phyloP scores from a whole-genome alignment of 2,329 filamentous ascomycete species.

The Zymoseptoria ardabiliae region DNA sequence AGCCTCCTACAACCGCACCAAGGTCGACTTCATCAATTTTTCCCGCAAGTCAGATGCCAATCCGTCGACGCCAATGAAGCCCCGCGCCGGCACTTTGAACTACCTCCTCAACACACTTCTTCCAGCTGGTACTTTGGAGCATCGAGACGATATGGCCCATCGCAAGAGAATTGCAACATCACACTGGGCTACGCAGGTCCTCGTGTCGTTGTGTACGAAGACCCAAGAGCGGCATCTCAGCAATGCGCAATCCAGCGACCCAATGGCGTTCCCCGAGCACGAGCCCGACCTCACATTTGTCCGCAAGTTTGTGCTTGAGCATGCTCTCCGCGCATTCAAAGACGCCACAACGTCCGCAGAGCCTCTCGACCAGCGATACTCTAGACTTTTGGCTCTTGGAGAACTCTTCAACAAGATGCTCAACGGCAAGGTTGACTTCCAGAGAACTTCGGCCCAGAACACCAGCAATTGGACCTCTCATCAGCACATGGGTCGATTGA shows the following conservation, averaged over 20 bases:
- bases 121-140: constrained; percentile 57
- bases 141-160: constrained; percentile 64
- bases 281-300: constrained; percentile 84
- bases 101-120: constrained; percentile 81
- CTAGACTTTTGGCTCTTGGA: constrained; percentile 75
- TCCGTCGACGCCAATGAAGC: constrained; percentile 84
- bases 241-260: constrained; percentile 5
- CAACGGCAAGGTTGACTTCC: constrained; percentile 61
- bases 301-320: constrained; percentile 89
- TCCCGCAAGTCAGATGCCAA: constrained; percentile 82
- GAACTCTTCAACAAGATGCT: constrained; percentile 93
- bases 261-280: constrained; percentile 53
- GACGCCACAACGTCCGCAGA: constrained; percentile 75
- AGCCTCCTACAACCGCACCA: constrained; percentile 85
- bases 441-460: constrained; percentile 30
- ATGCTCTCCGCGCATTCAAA: constrained; percentile 83
- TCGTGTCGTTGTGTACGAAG: constrained; percentile 81
- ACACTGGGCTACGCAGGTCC: constrained; percentile 73
- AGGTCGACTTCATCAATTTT: constrained; percentile 99
- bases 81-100: constrained; percentile 83
- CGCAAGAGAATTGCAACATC: constrained; percentile 86
- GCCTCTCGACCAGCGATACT: constrained; percentile 75
- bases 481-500: constrained; percentile 80
- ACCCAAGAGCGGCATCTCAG: constrained; percentile 65
- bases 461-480: constrained; percentile 47